phyloP scores from a whole-genome alignment of 1,284 basidiomycete species.

The Heterobasidion occidentale region DNA sequence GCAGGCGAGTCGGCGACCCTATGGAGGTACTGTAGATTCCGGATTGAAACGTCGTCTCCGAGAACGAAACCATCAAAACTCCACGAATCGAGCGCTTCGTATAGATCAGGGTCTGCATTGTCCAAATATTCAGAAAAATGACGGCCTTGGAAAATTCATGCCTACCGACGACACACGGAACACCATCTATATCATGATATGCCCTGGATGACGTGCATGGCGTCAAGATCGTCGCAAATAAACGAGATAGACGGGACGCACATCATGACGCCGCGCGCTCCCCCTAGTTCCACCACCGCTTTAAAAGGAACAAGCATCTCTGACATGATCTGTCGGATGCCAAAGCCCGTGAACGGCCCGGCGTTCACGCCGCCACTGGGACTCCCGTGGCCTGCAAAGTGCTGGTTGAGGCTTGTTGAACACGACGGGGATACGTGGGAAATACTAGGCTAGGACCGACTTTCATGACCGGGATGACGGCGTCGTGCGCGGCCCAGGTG shows the following conservation, averaged over 20 bases:
- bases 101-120: background rate
- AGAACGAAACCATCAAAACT: constrained; percentile 16
- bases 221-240: background rate
- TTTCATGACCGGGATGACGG: constrained; percentile 21
- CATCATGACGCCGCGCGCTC: constrained; percentile 22
- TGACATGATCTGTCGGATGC: constrained; percentile 17
- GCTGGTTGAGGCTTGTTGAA: constrained; percentile 9
- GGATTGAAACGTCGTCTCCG: constrained; percentile 18
- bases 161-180: constrained; percentile 2
- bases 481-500: constrained; percentile 12
- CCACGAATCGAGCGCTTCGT: background rate
- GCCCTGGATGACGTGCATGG: background rate
- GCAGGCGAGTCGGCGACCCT: constrained; percentile 14
- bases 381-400: constrained; percentile 23
- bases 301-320: constrained; percentile 24
- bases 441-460: constrained; percentile 5
- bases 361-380: constrained; percentile 21
- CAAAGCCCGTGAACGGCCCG: constrained; percentile 20
- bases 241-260: constrained; percentile 2
- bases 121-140: background rate
- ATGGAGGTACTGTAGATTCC: constrained; percentile 14
- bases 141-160: constrained; percentile 2
- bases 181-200: constrained; percentile 3
- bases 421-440: background rate
- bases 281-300: constrained; percentile 19